Evolutionary conservation across 2,329 filamentous ascomycete species (phyloP).

Genomic region (Diaporthe velutina): DNA sequence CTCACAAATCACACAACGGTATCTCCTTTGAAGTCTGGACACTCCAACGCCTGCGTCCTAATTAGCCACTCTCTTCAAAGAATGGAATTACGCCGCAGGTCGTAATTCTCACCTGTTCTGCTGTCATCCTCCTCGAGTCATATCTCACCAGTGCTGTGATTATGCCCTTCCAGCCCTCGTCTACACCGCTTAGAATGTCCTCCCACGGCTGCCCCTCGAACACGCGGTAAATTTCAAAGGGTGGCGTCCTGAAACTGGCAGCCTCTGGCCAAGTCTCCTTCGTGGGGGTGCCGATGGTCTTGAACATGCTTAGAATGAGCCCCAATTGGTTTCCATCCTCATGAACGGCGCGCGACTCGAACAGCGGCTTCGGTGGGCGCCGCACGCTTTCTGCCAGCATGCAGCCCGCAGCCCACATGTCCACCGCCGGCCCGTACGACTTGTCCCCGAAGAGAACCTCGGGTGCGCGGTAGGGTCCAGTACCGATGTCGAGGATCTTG

Average conservation of each 20-base stretch:
- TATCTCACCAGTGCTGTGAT: slow-evolving; percentile 78
- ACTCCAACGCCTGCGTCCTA: not conserved
- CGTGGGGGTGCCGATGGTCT: slow-evolving; percentile 89
- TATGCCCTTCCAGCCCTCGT: slow-evolving; percentile 72
- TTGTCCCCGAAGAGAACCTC: slow-evolving; percentile 90
- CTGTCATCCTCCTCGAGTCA: slow-evolving; percentile 77
- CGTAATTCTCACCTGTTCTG: slow-evolving; percentile 64
- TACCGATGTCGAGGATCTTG: slow-evolving; percentile 95
- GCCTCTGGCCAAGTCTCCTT: slow-evolving; percentile 87
- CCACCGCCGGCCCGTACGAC: slow-evolving; percentile 78
- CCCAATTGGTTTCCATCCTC: slow-evolving; percentile 93
- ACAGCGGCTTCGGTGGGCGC: slow-evolving; percentile 72
- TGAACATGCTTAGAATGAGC: slow-evolving; percentile 92
- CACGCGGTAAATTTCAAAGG: slow-evolving; percentile 89
- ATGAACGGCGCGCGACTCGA: slow-evolving; percentile 78
- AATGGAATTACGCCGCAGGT: not conserved
- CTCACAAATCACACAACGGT: slow-evolving; percentile 18
- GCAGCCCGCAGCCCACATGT: slow-evolving; percentile 91
- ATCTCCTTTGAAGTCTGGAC: slow-evolving; percentile 18
- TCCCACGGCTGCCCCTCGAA: slow-evolving; percentile 79
- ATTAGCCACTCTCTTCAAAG: slow-evolving; percentile 9
- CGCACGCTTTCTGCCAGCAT: slow-evolving; percentile 82
- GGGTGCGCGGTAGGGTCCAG: slow-evolving; percentile 89
- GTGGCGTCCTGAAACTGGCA: slow-evolving; percentile 73
- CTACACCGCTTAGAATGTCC: slow-evolving; percentile 73